These are phyloP conservation scores for Pelargonium australe DNA, from an alignment of 441 rosid genomes.

Conservation along the genomic window DNA sequence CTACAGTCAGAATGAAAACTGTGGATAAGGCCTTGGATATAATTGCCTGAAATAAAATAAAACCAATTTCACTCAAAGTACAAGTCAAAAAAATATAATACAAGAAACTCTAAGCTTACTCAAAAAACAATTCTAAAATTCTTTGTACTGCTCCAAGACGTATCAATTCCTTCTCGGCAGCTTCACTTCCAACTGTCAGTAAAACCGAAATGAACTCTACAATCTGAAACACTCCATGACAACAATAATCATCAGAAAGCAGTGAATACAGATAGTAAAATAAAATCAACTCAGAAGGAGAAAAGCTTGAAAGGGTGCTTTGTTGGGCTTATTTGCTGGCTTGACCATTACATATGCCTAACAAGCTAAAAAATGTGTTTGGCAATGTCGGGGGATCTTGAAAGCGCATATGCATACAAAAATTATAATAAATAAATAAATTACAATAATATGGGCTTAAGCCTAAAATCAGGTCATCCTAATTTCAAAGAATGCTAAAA, in stretches of 20 bases:
- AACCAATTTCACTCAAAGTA: constrained; percentile 31
- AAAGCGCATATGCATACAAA: background rate
- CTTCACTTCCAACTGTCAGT: constrained; percentile 70
- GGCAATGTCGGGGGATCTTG: background rate
- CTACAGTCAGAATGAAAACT: constrained; percentile 31
- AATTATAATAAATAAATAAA: background rate
- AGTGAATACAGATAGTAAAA: constrained; percentile 9
- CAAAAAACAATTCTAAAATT: constrained; percentile 70
- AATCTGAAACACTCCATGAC: constrained; percentile 43
- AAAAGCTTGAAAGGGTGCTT: background rate
- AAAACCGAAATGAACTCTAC: constrained; percentile 88
- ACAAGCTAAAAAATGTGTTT: background rate
- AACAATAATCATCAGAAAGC: constrained; percentile 9
- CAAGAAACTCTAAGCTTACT: constrained; percentile 43
- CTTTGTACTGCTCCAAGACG: constrained; percentile 58
- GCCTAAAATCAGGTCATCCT: background rate
- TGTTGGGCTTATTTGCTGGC: background rate
- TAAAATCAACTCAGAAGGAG: constrained; percentile 11
- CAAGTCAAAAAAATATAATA: constrained; percentile 25
- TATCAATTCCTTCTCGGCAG: constrained; percentile 79
- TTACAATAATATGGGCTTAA: background rate
- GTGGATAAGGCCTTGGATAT: constrained; percentile 25
- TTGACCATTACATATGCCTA: background rate
- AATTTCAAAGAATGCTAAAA: background rate
- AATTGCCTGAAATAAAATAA: background rate